phyloP scores from a whole-genome alignment of 2,329 filamentous ascomycete species.

The Monilinia aucupariae region DNA sequence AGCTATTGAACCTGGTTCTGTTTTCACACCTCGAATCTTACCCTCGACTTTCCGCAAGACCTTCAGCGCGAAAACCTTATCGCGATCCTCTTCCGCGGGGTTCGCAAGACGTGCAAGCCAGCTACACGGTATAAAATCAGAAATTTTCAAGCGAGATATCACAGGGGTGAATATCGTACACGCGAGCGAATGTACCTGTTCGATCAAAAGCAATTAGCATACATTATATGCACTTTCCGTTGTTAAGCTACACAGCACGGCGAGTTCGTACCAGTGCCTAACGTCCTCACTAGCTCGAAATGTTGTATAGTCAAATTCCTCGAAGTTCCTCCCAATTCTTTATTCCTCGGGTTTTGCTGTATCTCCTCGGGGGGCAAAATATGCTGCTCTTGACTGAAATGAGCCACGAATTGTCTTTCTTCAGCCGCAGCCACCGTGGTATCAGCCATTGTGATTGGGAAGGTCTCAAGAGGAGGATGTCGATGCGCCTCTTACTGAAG shows the following conservation, averaged over 20 bases:
- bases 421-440: conserved; percentile 14
- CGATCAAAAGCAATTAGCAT: conserved; percentile 21
- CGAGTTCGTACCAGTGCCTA: conserved; percentile 59
- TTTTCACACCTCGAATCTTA: conserved; percentile 19
- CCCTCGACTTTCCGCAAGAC: conserved; percentile 64
- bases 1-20: background rate
- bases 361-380: conserved; percentile 27
- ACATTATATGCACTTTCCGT: conserved; percentile 9
- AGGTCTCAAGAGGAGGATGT: background rate
- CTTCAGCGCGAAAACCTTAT: conserved; percentile 75
- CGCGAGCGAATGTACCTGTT: conserved; percentile 72
- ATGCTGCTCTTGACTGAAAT: conserved; percentile 24
- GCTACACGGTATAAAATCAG: conserved; percentile 16
- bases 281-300: conserved; percentile 68
- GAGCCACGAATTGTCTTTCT: conserved; percentile 31
- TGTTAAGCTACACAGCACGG: conserved; percentile 12
- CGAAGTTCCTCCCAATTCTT: conserved; percentile 30
- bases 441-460: conserved; percentile 5
- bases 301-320: conserved; percentile 45
- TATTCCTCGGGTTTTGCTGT: conserved; percentile 27
- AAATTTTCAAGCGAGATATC: conserved; percentile 5
- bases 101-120: conserved; percentile 66
- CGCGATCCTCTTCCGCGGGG: conserved; percentile 47
- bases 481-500: background rate
- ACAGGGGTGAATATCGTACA: conserved; percentile 35